Conservation (phyloP, 2,329 filamentous ascomycete genomes). For the Neofusicoccum ribis region DNA sequence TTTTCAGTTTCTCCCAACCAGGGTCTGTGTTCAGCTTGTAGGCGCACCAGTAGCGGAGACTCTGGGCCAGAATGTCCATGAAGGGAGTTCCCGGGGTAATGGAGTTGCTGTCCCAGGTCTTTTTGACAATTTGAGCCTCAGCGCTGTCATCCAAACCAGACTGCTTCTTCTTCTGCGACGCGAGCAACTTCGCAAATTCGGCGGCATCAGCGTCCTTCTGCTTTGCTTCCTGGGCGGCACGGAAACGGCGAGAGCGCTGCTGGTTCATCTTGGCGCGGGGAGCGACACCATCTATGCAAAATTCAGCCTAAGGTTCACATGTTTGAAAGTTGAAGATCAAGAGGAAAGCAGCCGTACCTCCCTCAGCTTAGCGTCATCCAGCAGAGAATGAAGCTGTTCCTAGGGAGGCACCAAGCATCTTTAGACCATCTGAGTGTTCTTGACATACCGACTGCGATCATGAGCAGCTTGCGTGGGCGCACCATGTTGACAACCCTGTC, state of each 20-base stretch:
- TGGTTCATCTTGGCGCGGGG: slow-evolving; percentile 99
- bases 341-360: slow-evolving; percentile 28
- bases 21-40: slow-evolving; percentile 98
- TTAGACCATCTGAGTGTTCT: slow-evolving; percentile 9
- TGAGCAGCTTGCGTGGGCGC: slow-evolving; percentile 87
- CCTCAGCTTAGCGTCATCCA: slow-evolving; percentile 31
- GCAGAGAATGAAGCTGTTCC: slow-evolving; percentile 31
- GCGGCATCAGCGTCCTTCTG: slow-evolving; percentile 92
- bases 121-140: slow-evolving; percentile 67
- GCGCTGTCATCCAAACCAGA: slow-evolving; percentile 63
- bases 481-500: slow-evolving; percentile 99
- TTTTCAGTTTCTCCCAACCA: slow-evolving; percentile 86
- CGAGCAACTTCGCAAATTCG: slow-evolving; percentile 81
- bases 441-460: slow-evolving; percentile 88
- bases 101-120: slow-evolving; percentile 85
- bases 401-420: slow-evolving; percentile 23
- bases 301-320: slow-evolving; percentile 14
- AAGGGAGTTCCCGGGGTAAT: slow-evolving; percentile 98
- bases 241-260: slow-evolving; percentile 92
- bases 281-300: slow-evolving; percentile 77
- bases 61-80: slow-evolving; percentile 91
- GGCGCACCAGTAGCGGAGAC: slow-evolving; percentile 92
- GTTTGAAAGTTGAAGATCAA: neutral
- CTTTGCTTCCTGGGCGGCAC: slow-evolving; percentile 88
- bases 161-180: slow-evolving; percentile 55